These are phyloP conservation scores for Cystobasidium ongulense DNA, from an alignment of 768 basidiomycete species.

Conservation along the genomic window DNA sequence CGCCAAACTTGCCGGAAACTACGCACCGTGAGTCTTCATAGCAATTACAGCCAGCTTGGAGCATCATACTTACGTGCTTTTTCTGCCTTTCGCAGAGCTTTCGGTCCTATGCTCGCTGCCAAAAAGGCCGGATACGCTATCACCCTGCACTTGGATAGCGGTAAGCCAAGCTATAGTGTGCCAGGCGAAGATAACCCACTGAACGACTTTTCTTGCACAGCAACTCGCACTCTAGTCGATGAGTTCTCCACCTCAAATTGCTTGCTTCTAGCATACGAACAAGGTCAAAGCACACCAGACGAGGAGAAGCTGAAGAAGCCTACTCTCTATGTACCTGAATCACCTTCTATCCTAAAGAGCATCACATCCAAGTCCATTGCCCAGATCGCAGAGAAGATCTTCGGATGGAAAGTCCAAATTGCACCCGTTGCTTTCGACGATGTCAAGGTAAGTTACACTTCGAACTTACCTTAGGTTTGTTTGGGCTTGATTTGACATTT, in stretches of 20 bases:
- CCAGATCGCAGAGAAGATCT: constrained; percentile 34
- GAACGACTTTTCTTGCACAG: neutral
- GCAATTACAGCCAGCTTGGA: too few relatives aligned
- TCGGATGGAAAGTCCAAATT: constrained; percentile 39
- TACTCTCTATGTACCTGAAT: constrained; percentile 38
- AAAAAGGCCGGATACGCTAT: constrained; percentile 40
- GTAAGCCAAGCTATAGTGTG: neutral
- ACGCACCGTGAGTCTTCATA: constrained; percentile 20
- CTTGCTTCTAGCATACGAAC: constrained; percentile 32
- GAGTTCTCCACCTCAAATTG: constrained; percentile 43
- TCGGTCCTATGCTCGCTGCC: constrained; percentile 33
- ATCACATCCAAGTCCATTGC: constrained; percentile 40
- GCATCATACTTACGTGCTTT: too few relatives aligned
- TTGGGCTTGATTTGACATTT: too few relatives aligned
- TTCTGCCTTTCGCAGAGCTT: constrained; percentile 6
- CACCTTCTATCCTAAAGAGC: constrained; percentile 38
- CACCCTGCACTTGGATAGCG: constrained; percentile 40
- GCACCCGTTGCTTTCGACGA: constrained; percentile 37
- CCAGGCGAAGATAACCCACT: neutral
- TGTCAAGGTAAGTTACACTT: constrained; percentile 33
- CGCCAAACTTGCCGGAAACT: constrained; percentile 34
- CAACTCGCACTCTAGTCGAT: constrained; percentile 37
- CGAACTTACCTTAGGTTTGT: too few relatives aligned
- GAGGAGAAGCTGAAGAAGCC: constrained; percentile 22
- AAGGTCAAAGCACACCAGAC: neutral